Conservation (phyloP, 257 asterid species). For the Ballota nigra region DNA sequence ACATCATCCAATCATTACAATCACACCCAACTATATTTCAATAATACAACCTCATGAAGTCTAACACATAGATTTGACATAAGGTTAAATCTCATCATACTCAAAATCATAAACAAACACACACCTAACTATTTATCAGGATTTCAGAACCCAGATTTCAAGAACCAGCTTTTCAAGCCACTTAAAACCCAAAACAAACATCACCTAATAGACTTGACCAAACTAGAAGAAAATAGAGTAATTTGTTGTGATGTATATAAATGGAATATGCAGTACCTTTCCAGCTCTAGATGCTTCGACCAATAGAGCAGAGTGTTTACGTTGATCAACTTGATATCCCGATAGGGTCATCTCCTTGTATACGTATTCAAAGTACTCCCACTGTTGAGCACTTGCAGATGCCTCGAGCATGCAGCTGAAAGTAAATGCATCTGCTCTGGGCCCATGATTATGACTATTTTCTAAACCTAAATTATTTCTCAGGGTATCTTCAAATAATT, state of each 20-base stretch:
- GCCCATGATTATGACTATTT: slow-evolving; percentile 22
- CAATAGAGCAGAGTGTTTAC: slow-evolving; percentile 47
- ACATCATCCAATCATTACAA: no score
- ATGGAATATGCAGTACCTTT: slow-evolving; percentile 46
- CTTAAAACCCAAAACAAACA: no score
- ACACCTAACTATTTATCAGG: no score
- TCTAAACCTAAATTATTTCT: slow-evolving; percentile 25
- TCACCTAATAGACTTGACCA: not conserved
- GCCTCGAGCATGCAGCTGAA: slow-evolving; percentile 80
- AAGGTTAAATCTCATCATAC: no score
- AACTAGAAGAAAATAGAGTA: not conserved
- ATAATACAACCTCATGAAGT: no score
- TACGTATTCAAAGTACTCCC: slow-evolving; percentile 87
- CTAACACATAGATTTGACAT: no score
- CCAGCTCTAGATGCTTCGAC: slow-evolving; percentile 83
- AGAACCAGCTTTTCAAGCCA: no score
- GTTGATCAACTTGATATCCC: slow-evolving; percentile 53
- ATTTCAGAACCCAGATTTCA: no score
- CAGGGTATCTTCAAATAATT: slow-evolving; percentile 65
- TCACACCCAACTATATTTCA: no score
- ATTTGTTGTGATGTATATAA: not conserved
- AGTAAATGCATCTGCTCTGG: slow-evolving; percentile 57
- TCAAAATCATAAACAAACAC: no score
- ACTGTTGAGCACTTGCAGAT: slow-evolving; percentile 77
- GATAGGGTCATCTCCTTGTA: slow-evolving; percentile 74